These are phyloP conservation scores for Blastobotrys illinoisensis DNA, from an alignment of 1,139 yeast genomes.

Conservation along the genomic window DNA sequence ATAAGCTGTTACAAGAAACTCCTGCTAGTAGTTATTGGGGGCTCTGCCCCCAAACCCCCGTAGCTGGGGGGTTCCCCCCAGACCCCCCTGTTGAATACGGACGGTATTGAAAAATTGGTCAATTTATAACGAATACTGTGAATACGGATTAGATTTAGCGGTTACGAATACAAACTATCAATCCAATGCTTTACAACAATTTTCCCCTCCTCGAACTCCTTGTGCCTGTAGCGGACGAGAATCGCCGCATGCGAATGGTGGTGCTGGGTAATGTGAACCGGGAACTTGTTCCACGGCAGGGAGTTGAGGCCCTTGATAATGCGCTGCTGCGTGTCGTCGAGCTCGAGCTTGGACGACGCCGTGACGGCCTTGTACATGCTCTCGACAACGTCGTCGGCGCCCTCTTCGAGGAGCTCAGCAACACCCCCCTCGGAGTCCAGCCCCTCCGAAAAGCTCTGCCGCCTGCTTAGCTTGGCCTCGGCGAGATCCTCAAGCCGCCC, in stretches of 20 bases:
- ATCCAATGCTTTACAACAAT: conserved; percentile 62
- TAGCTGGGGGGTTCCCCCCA: background rate
- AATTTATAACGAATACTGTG: too few species aligned
- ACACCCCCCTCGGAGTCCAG: conserved; percentile 15
- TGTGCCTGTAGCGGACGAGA: conserved; percentile 53
- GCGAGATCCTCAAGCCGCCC: background rate
- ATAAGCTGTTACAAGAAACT: too few species aligned
- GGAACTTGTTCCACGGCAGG: conserved; percentile 63
- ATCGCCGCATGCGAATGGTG: conserved; percentile 76
- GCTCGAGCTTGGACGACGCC: conserved; percentile 1
- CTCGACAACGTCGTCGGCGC: conserved; percentile 49
- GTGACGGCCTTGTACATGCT: conserved; percentile 27
- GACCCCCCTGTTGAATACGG: too few species aligned
- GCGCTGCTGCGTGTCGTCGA: conserved; percentile 38
- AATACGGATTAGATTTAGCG: background rate
- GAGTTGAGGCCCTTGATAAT: conserved; percentile 55
- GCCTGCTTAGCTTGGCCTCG: background rate
- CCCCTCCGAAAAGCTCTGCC: conserved; percentile 10
- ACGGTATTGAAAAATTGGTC: too few species aligned
- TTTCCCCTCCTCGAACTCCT: conserved; percentile 61
- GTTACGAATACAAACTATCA: conserved; percentile 18
- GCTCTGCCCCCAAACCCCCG: too few species aligned
- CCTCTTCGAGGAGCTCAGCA: conserved; percentile 38
- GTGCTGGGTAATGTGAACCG: conserved; percentile 61
- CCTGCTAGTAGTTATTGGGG: too few species aligned